phyloP scores from a whole-genome alignment of 345 rosid genomes.

The Camelina sativa region DNA sequence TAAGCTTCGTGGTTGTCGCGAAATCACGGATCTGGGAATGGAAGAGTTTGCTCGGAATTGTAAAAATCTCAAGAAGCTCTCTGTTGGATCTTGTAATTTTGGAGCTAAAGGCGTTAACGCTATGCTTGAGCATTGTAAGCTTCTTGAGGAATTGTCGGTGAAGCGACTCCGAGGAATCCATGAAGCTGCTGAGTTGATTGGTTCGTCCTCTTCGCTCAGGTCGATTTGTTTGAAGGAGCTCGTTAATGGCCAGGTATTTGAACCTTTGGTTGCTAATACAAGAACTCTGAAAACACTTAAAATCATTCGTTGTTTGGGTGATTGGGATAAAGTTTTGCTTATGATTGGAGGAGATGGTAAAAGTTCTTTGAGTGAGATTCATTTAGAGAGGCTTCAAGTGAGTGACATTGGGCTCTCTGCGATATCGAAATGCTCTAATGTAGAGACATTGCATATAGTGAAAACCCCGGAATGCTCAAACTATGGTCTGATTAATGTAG shows the following conservation, averaged over 20 bases:
- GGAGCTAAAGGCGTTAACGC: slow-evolving; percentile 79
- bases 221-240: slow-evolving; percentile 84
- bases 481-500: slow-evolving; percentile 64
- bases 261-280: slow-evolving; percentile 60
- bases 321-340: slow-evolving; percentile 77
- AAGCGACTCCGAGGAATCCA: slow-evolving; percentile 77
- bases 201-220: slow-evolving; percentile 58
- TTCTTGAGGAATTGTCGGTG: slow-evolving; percentile 77
- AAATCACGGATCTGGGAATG: slow-evolving; percentile 79
- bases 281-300: slow-evolving; percentile 67
- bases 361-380: slow-evolving; percentile 58
- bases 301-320: slow-evolving; percentile 83
- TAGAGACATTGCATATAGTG: slow-evolving; percentile 75
- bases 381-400: slow-evolving; percentile 83
- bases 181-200: slow-evolving; percentile 56
- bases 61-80: slow-evolving; percentile 62
- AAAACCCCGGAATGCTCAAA: slow-evolving; percentile 81
- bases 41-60: slow-evolving; percentile 62
- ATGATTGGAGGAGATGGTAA: slow-evolving; percentile 57
- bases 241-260: slow-evolving; percentile 79
- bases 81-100: slow-evolving; percentile 79
- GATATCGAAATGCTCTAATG: slow-evolving; percentile 60
- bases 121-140: slow-evolving; percentile 61
- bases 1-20: slow-evolving; percentile 96
- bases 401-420: slow-evolving; percentile 74